A percentile compares a stretch with the other conserved stretches of the same genome.
phyloP scores from a whole-genome alignment of 352 stramenopile species.

The Pythium rhizo-oryzae region DNA sequence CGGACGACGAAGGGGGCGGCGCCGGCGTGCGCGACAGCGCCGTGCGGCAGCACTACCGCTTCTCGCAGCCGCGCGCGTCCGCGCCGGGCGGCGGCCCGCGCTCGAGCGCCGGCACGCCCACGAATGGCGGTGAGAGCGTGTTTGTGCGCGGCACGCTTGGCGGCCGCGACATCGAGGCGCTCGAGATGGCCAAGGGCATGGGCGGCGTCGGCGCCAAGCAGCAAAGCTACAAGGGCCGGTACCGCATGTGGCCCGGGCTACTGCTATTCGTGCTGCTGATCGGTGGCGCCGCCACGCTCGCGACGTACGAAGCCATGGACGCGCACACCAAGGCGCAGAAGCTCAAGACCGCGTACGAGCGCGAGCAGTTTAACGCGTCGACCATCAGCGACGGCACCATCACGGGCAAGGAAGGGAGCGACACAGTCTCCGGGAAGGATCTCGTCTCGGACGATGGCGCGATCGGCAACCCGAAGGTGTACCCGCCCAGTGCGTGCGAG shows the following conservation, averaged over 20 bases:
- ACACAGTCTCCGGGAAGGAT: constrained; percentile 18
- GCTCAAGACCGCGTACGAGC: constrained; percentile 24
- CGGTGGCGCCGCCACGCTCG: constrained; percentile 19
- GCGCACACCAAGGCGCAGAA: constrained; percentile 20
- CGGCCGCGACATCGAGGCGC: constrained; percentile 53
- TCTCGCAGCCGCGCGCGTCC: constrained; percentile 11
- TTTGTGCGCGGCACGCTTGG: constrained; percentile 51
- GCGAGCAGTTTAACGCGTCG: constrained; percentile 25
- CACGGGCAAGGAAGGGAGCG: constrained; percentile 1
- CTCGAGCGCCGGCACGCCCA: constrained; percentile 12
- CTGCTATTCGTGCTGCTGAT: constrained; percentile 26
- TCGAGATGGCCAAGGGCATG: constrained; percentile 18
- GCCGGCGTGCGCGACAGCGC: constrained; percentile 8
- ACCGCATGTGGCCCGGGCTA: constrained; percentile 38
- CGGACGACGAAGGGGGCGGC: constrained; percentile 1
- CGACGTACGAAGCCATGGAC: constrained; percentile 31
- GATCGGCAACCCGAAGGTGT: constrained; percentile 75
- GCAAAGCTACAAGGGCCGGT: constrained; percentile 50
- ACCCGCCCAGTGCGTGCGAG: constrained; percentile 55
- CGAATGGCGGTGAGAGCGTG: constrained; percentile 15
- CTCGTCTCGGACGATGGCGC: constrained; percentile 67
- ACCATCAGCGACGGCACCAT: constrained; percentile 23
- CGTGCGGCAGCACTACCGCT: not conserved
- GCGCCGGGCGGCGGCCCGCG: not conserved
- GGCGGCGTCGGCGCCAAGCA: constrained; percentile 21